These are phyloP conservation scores for Hydnum rufescens DNA, from an alignment of 768 basidiomycete species.

Conservation along the genomic window DNA sequence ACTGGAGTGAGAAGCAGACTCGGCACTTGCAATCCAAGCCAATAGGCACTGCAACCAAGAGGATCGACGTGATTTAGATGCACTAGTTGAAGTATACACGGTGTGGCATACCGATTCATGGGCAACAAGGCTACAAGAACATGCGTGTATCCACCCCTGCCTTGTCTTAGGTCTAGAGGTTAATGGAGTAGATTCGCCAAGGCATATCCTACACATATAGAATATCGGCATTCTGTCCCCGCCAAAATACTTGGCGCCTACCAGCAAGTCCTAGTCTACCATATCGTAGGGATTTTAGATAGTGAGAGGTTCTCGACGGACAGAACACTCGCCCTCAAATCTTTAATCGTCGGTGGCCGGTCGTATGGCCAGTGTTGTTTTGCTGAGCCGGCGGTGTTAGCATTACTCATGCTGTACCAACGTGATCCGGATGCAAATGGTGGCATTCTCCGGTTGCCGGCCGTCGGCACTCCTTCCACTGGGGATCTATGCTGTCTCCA, in stretches of 20 bases:
- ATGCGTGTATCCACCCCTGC: background rate
- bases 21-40: background rate
- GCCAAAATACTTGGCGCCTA: background rate
- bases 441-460: too few relatives aligned
- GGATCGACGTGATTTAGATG: background rate
- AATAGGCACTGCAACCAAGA: background rate
- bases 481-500: too few relatives aligned
- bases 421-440: too few relatives aligned
- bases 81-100: background rate
- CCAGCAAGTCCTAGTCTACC: background rate
- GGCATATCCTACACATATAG: background rate
- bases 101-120: background rate
- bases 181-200: background rate
- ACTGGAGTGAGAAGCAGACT: background rate
- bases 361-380: constrained; percentile 1
- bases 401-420: too few relatives aligned
- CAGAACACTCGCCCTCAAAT: background rate
- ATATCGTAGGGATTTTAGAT: background rate
- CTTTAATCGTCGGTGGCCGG: background rate
- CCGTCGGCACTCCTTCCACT: too few relatives aligned
- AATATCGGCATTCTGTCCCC: too few relatives aligned
- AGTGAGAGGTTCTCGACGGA: background rate
- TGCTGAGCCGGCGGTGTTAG: too few relatives aligned
- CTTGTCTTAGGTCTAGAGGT: background rate
- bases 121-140: background rate